Evolutionary conservation across 1,284 basidiomycete species (phyloP).

Genomic region (Ganoderma meredithae): DNA sequence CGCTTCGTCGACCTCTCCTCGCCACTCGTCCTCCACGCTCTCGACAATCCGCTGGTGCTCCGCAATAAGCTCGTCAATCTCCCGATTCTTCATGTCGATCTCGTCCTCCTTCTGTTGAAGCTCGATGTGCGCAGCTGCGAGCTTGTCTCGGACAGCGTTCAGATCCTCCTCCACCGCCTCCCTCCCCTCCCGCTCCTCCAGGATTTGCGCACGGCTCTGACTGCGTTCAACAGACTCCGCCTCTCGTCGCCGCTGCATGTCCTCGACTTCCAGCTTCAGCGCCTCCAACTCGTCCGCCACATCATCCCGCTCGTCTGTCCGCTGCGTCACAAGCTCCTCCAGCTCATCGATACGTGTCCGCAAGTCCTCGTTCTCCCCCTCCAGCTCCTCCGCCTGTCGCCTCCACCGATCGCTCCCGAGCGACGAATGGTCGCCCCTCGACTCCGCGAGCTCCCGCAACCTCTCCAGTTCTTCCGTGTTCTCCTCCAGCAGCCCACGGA

Average conservation of each 20-base stretch:
- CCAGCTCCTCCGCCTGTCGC: slow-evolving; percentile 61
- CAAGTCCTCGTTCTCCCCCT: slow-evolving; percentile 72
- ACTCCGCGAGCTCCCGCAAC: slow-evolving; percentile 68
- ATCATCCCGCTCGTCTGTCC: slow-evolving; percentile 78
- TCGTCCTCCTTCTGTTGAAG: slow-evolving; percentile 86
- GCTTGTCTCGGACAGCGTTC: slow-evolving; percentile 75
- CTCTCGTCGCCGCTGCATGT: slow-evolving; percentile 65
- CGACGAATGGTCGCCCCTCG: slow-evolving; percentile 51
- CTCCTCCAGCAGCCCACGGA: slow-evolving; percentile 73
- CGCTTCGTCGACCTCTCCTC: slow-evolving; percentile 78
- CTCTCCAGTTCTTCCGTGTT: slow-evolving; percentile 79
- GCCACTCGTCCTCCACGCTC: slow-evolving; percentile 79
- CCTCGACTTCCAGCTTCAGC: slow-evolving; percentile 72
- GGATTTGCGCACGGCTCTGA: slow-evolving; percentile 70
- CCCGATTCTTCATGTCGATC: slow-evolving; percentile 73
- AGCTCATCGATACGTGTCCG: slow-evolving; percentile 66
- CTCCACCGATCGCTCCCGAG: slow-evolving; percentile 50
- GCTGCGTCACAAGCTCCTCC: slow-evolving; percentile 58
- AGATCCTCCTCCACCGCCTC: slow-evolving; percentile 79
- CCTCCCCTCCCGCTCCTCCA: slow-evolving; percentile 74
- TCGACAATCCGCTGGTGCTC: slow-evolving; percentile 76
- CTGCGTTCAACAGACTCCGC: slow-evolving; percentile 72
- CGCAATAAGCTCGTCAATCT: slow-evolving; percentile 71
- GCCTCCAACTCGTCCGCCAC: slow-evolving; percentile 68
- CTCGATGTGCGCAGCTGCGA: slow-evolving; percentile 82